Conservation (phyloP, 1,284 basidiomycete genomes). For the Tilletia walkeri region DNA sequence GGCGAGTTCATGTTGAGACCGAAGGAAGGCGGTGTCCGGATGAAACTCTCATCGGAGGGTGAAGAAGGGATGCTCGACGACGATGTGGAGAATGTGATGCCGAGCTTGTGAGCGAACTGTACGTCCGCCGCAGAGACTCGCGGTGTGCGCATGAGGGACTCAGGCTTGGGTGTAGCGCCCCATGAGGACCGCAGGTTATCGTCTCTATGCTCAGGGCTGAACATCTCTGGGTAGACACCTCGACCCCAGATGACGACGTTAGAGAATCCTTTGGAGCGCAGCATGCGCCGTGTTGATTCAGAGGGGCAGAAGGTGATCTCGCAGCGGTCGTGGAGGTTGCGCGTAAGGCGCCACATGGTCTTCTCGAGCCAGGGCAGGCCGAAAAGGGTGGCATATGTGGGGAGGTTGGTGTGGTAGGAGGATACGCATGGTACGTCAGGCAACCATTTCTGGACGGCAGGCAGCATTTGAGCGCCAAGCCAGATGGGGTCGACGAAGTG, state of each 20-base stretch:
- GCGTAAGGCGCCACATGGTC: conserved; percentile 56
- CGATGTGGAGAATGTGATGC: conserved; percentile 26
- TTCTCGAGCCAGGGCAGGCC: conserved; percentile 62
- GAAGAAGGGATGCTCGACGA: not conserved
- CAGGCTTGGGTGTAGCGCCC: conserved; percentile 55
- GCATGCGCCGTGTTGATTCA: conserved; percentile 60
- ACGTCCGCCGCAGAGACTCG: conserved; percentile 28
- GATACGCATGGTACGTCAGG: conserved; percentile 60
- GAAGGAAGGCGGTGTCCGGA: conserved; percentile 56
- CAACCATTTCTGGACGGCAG: conserved; percentile 53
- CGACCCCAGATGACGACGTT: conserved; percentile 63
- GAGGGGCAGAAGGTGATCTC: conserved; percentile 63
- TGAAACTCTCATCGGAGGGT: conserved; percentile 48
- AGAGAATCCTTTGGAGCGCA: conserved; percentile 58
- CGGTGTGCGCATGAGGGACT: conserved; percentile 35
- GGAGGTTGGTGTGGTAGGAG: conserved; percentile 64
- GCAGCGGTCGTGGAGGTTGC: conserved; percentile 49
- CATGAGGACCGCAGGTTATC: conserved; percentile 58
- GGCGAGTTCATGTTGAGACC: conserved; percentile 19
- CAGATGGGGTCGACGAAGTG: conserved; percentile 62
- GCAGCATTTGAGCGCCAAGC: conserved; percentile 59
- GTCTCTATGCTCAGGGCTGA: conserved; percentile 58
- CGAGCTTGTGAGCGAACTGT: conserved; percentile 37
- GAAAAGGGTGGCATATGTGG: conserved; percentile 63
- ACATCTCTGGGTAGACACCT: conserved; percentile 41